Percentiles rank a stretch among this genome's conserved stretches.
Conservation (phyloP, 495 filamentous ascomycete species). For the Penicillium parvum region DNA sequence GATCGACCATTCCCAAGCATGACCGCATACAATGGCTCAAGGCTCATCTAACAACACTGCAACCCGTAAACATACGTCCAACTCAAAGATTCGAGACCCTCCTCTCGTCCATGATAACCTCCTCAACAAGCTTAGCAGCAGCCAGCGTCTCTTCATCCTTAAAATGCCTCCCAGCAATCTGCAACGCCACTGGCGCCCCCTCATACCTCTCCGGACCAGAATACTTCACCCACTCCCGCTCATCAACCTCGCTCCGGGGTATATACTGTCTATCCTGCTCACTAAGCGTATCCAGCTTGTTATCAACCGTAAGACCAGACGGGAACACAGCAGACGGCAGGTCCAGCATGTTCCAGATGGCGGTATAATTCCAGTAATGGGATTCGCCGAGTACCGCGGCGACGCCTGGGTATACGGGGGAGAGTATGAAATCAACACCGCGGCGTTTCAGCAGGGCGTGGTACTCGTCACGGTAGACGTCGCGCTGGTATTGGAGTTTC, state of each 20-base stretch:
- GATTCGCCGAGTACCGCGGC: constrained; percentile 57
- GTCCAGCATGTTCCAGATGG: constrained; percentile 71
- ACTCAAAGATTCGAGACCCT: constrained; percentile 9
- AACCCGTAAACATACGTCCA: too few relatives aligned
- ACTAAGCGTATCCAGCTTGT: constrained; percentile 25
- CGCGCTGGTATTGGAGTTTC: constrained; percentile 45
- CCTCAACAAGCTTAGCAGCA: constrained; percentile 30
- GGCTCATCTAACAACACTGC: too few relatives aligned
- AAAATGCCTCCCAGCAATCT: constrained; percentile 46
- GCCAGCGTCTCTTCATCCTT: constrained; percentile 41
- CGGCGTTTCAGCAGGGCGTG: constrained; percentile 55
- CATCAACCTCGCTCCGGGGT: constrained; percentile 31
- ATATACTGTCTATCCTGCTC: constrained; percentile 25
- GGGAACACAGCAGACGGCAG: constrained; percentile 60
- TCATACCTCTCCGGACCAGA: constrained; percentile 29
- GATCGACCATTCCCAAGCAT: too few relatives aligned
- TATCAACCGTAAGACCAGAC: constrained; percentile 41
- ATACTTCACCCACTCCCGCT: constrained; percentile 40
- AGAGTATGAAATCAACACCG: constrained; percentile 66
- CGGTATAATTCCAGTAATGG: constrained; percentile 67
- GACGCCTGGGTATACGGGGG: constrained; percentile 54
- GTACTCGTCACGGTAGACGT: constrained; percentile 56
- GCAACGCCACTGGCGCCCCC: constrained; percentile 47
- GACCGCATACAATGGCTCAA: too few relatives aligned
- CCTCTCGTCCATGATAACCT: constrained; percentile 18